Conservation (phyloP, 176 grass and related monocot species). For the Triticum aestivum region DNA sequence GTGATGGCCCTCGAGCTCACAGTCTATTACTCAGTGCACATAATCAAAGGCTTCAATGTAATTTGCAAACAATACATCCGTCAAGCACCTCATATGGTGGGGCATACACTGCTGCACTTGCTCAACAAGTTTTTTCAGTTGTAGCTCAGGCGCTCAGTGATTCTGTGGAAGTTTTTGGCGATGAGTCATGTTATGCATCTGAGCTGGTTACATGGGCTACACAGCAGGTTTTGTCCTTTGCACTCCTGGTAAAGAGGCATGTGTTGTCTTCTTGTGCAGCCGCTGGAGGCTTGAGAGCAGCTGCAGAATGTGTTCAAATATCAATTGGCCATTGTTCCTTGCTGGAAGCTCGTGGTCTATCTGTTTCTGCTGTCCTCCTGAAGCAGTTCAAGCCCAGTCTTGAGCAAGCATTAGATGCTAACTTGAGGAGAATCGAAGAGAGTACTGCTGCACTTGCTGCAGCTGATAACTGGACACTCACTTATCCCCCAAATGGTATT, state of each 20-base stretch:
- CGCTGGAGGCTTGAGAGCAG: conserved; percentile 86
- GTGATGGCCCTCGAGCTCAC: conserved; percentile 90
- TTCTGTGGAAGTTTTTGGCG: conserved; percentile 90
- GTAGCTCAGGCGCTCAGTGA: conserved; percentile 89
- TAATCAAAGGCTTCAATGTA: conserved; percentile 91
- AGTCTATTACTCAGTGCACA: conserved; percentile 84
- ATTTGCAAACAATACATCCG: conserved; percentile 93
- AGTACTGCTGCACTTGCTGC: conserved; percentile 86
- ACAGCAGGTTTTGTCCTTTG: conserved; percentile 69
- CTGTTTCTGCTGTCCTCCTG: conserved; percentile 75
- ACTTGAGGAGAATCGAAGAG: conserved; percentile 91
- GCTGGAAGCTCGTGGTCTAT: conserved; percentile 78
- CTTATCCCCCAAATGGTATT: conserved; percentile 54
- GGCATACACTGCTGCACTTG: conserved; percentile 85
- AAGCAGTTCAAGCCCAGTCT: conserved; percentile 86
- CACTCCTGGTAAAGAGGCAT: conserved; percentile 82
- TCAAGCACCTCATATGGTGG: conserved; percentile 93
- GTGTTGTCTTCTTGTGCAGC: conserved; percentile 91
- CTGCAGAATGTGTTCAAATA: conserved; percentile 95
- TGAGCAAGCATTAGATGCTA: conserved; percentile 91
- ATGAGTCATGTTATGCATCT: conserved; percentile 77
- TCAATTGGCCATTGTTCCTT: conserved; percentile 88
- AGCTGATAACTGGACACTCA: conserved; percentile 87
- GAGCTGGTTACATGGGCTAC: conserved; percentile 92
- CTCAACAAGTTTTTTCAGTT: conserved; percentile 90